These are phyloP conservation scores for Aspergillus kassunensis DNA, from an alignment of 495 filamentous ascomycete genomes.

Conservation along the genomic window DNA sequence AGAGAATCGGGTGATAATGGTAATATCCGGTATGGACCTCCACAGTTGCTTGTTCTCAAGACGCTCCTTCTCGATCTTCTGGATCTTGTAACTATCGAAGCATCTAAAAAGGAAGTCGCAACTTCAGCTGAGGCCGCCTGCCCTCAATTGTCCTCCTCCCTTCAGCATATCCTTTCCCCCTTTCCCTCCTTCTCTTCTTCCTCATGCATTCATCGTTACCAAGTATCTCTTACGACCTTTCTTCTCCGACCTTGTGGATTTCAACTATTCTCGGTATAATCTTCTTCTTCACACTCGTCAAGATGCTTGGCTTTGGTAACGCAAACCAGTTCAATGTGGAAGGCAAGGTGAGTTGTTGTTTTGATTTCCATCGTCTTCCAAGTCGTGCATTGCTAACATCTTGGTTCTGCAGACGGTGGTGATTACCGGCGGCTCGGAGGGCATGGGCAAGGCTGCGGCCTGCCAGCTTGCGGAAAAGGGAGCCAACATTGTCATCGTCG, in stretches of 20 bases:
- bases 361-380: neutral
- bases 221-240: constrained; percentile 23
- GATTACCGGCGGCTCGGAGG: constrained; percentile 89
- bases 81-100: neutral
- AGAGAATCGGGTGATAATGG: neutral
- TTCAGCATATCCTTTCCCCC: constrained; percentile 1
- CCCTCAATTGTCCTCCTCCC: neutral
- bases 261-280: constrained; percentile 45
- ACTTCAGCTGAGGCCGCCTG: neutral
- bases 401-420: constrained; percentile 61
- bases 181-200: constrained; percentile 14
- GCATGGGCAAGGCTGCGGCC: constrained; percentile 76
- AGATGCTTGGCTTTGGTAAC: constrained; percentile 63
- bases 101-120: neutral
- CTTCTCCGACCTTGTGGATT: constrained; percentile 31
- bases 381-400: constrained; percentile 11
- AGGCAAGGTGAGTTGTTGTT: constrained; percentile 58
- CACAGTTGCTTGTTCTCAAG: neutral
- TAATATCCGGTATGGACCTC: neutral
- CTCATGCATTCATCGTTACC: constrained; percentile 30
- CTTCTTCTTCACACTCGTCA: constrained; percentile 38
- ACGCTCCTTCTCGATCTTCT: neutral
- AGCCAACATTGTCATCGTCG: constrained; percentile 80
- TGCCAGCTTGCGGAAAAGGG: constrained; percentile 74
- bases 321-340: constrained; percentile 79